phyloP scores from a whole-genome alignment of 345 rosid genomes.

The Heritiera littoralis region DNA sequence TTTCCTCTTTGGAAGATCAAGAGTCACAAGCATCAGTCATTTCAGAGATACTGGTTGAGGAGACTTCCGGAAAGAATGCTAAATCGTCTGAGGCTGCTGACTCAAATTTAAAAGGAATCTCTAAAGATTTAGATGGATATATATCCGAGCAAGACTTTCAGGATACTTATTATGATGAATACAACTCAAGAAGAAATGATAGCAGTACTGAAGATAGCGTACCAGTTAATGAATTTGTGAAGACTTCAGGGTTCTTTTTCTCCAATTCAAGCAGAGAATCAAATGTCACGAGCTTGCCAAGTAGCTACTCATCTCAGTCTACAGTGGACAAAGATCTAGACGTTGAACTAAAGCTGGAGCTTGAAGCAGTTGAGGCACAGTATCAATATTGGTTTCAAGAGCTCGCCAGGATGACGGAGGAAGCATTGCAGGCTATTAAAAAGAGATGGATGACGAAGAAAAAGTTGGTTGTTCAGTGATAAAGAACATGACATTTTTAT shows the following conservation, averaged over 20 bases:
- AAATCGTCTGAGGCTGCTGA: conserved; percentile 30
- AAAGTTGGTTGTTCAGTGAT: conserved; percentile 29
- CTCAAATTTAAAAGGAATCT: conserved; percentile 31
- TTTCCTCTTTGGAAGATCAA: conserved; percentile 39
- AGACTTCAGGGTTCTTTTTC: conserved; percentile 31
- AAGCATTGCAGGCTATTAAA: conserved; percentile 61
- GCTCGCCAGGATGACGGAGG: conserved; percentile 66
- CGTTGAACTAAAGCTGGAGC: conserved; percentile 55
- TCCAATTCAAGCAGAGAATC: conserved; percentile 32
- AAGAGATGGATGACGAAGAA: conserved; percentile 60
- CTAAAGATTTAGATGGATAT: conserved; percentile 30
- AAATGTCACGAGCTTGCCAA: conserved; percentile 35
- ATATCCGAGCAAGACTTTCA: conserved; percentile 32
- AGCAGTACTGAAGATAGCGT: conserved; percentile 29
- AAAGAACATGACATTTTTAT: not conserved
- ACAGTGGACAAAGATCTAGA: conserved; percentile 35
- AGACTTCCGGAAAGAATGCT: conserved; percentile 29
- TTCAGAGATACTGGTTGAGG: conserved; percentile 42
- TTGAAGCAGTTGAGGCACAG: conserved; percentile 62
- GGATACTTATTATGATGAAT: conserved; percentile 32
- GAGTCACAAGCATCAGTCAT: conserved; percentile 41
- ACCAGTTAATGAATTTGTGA: conserved; percentile 25
- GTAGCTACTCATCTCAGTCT: conserved; percentile 38
- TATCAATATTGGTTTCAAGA: conserved; percentile 59
- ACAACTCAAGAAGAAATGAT: conserved; percentile 30